A percentile compares a stretch with the other conserved stretches of the same genome.
These are phyloP conservation scores for Ulvella scutata DNA, from an alignment of 139 green algal species.

Conservation along the genomic window DNA sequence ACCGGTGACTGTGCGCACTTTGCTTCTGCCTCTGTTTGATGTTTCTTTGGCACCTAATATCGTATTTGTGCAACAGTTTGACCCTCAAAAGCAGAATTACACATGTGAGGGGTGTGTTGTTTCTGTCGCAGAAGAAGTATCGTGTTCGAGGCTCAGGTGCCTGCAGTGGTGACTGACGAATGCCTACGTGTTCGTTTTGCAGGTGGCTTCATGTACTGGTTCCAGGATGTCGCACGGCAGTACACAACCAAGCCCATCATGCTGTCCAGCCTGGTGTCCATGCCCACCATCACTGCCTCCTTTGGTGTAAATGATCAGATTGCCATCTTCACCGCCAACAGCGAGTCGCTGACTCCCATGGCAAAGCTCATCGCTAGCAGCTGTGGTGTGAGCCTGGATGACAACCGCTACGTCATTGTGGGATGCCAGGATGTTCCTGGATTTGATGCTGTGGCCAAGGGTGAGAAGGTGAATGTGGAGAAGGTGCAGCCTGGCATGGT, in stretches of 20 bases:
- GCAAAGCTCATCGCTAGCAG: not conserved
- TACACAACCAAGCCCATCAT: not conserved
- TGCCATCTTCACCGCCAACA: not conserved
- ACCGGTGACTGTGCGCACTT: not conserved
- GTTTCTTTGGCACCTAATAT: no score
- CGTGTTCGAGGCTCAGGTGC: no score
- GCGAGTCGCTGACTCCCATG: not conserved
- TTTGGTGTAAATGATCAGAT: not conserved
- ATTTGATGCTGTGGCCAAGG: not conserved
- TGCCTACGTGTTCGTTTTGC: no score
- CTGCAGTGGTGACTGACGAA: no score
- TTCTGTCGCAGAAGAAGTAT: no score
- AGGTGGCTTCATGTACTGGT: constrained; percentile 4
- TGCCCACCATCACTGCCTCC: not conserved
- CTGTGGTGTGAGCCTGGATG: not conserved
- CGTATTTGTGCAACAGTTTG: no score
- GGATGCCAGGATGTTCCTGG: not conserved
- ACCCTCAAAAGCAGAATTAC: no score
- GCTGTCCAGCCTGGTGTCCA: not conserved
- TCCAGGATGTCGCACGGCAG: not conserved
- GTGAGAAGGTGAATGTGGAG: not conserved
- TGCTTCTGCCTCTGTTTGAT: no score
- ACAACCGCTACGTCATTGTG: not conserved
- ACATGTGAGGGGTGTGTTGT: no score
- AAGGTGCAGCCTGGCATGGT: not conserved